These are phyloP conservation scores for Pyrenophora seminiperda DNA, from an alignment of 2,329 filamentous ascomycete genomes.

Conservation along the genomic window DNA sequence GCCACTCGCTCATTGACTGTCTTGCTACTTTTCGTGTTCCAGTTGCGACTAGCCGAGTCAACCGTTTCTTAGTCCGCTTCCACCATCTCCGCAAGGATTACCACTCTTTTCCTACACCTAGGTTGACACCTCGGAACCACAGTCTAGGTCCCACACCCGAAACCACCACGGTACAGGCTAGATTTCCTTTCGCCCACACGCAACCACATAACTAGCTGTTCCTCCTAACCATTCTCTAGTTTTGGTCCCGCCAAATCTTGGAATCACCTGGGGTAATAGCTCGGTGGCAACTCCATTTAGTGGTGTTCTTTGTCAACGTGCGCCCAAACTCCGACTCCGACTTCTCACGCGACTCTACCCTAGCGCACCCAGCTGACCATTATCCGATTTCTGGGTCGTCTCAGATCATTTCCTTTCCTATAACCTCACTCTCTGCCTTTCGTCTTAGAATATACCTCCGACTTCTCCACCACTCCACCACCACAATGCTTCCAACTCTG, in stretches of 20 bases:
- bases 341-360: conserved; percentile 11
- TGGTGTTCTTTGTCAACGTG: background rate
- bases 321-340: conserved; percentile 5
- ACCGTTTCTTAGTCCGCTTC: background rate
- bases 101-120: background rate
- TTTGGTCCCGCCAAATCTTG: background rate
- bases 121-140: conserved; percentile 6
- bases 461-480: background rate
- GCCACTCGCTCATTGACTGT: background rate
- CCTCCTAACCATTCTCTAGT: background rate
- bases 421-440: background rate
- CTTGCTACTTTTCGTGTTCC: conserved; percentile 5
- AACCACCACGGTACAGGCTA: conserved; percentile 18
- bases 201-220: conserved; percentile 5
- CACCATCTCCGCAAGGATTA: conserved; percentile 13
- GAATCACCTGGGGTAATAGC: conserved; percentile 1
- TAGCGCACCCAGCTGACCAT: background rate
- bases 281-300: conserved; percentile 11
- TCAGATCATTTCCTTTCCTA: background rate
- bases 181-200: conserved; percentile 22
- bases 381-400: background rate
- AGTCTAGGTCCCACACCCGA: conserved; percentile 14
- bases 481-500: conserved; percentile 50
- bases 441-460: background rate
- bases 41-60: conserved; percentile 1